Conservation (phyloP, 2,329 filamentous ascomycete species). For the Fusarium sp. region DNA sequence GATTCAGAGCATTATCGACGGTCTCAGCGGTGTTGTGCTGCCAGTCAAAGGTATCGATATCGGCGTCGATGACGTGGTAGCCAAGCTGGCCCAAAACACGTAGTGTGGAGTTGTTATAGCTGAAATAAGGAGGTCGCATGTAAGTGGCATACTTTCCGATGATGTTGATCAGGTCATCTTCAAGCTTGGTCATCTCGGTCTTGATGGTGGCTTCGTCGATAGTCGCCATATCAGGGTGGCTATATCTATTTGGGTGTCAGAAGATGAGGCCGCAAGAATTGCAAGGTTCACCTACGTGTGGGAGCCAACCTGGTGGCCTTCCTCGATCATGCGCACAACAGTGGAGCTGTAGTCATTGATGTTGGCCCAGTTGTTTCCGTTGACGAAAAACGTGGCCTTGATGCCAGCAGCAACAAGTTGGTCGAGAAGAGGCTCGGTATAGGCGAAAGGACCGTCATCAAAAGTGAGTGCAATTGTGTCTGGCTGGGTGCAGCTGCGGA, state of each 20-base stretch:
- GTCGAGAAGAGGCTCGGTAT: slow-evolving; percentile 55
- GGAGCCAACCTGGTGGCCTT: slow-evolving; percentile 69
- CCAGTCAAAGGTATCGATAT: slow-evolving; percentile 71
- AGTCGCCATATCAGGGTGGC: slow-evolving; percentile 54
- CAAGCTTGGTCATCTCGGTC: slow-evolving; percentile 43
- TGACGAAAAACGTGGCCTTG: slow-evolving; percentile 51
- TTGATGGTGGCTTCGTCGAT: slow-evolving; percentile 45
- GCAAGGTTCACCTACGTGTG: slow-evolving; percentile 54
- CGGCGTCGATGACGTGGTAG: slow-evolving; percentile 68
- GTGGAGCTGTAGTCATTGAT: slow-evolving; percentile 35
- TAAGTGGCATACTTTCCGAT: slow-evolving; percentile 51
- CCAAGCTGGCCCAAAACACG: slow-evolving; percentile 54
- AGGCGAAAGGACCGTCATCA: slow-evolving; percentile 58
- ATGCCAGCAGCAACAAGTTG: slow-evolving; percentile 43
- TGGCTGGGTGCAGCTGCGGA: slow-evolving; percentile 45
- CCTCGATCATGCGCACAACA: slow-evolving; percentile 57
- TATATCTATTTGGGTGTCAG: slow-evolving; percentile 14
- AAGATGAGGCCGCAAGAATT: slow-evolving; percentile 10
- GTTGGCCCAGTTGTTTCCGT: slow-evolving; percentile 36
- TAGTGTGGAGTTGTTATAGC: slow-evolving; percentile 51
- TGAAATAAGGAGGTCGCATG: slow-evolving; percentile 58
- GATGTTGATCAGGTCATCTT: slow-evolving; percentile 53
- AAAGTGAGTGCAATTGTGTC: slow-evolving; percentile 56
- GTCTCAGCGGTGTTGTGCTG: slow-evolving; percentile 62
- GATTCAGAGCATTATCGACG: slow-evolving; percentile 58